Conservation (phyloP, 768 basidiomycete species). For the Pleurotus sapidus region DNA sequence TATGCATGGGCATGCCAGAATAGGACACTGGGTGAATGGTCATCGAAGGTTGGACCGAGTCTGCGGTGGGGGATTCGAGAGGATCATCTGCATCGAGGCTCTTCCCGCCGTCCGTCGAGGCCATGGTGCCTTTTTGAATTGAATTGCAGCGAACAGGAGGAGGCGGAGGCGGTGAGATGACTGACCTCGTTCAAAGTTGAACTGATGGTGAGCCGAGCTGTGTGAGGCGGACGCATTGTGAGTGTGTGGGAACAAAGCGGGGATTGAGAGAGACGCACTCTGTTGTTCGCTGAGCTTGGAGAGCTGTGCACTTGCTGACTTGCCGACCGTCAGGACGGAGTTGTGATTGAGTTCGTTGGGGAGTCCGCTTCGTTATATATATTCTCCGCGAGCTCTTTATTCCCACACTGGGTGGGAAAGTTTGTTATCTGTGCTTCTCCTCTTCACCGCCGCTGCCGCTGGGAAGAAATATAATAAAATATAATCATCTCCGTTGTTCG, state of each 20-base stretch:
- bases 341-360: not conserved
- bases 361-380: not conserved
- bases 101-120: slow-evolving; percentile 24
- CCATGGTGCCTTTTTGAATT: slow-evolving; percentile 21
- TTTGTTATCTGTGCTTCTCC: too few species aligned
- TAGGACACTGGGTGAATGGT: slow-evolving; percentile 49
- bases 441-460: too few species aligned
- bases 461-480: too few species aligned
- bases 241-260: not conserved
- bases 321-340: not conserved
- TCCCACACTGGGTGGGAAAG: too few species aligned
- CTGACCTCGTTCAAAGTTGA: not conserved
- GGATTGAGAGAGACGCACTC: not conserved
- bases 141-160: not conserved
- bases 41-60: slow-evolving; percentile 28
- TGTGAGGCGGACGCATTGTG: not conserved
- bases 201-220: not conserved
- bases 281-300: not conserved
- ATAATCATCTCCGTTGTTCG: too few species aligned
- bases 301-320: not conserved
- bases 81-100: slow-evolving; percentile 28
- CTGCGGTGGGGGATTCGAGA: slow-evolving; percentile 32
- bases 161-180: not conserved
- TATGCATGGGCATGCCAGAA: slow-evolving; percentile 59
- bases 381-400: not conserved